Conservation (phyloP, 768 basidiomycete species). For the Xanthoconium stramineum region DNA sequence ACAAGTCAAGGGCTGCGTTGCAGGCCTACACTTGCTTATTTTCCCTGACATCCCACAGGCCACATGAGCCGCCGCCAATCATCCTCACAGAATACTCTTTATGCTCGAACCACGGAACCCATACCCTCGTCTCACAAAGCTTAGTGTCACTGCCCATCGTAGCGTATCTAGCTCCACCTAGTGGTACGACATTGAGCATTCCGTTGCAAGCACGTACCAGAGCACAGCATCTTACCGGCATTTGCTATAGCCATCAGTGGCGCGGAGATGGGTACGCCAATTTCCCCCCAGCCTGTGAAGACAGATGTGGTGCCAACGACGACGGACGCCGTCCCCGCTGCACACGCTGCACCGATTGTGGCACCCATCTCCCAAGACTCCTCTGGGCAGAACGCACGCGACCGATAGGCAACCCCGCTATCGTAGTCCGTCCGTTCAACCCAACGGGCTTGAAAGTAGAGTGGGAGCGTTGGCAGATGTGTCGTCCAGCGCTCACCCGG, state of each 20-base stretch:
- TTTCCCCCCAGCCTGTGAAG: not conserved
- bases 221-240: conserved; percentile 4
- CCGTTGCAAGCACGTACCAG: too few relatives aligned
- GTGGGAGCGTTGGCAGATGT: conserved; percentile 6
- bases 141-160: not conserved
- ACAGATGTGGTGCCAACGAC: conserved; percentile 3
- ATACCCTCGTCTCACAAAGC: conserved; percentile 18
- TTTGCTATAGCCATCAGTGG: conserved; percentile 13
- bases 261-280: not conserved
- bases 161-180: conserved; percentile 13
- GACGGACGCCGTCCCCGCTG: conserved; percentile 19
- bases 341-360: conserved; percentile 15
- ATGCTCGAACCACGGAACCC: conserved; percentile 23
- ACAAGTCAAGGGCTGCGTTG: too few relatives aligned
- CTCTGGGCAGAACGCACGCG: conserved; percentile 9
- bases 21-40: conserved; percentile 5
- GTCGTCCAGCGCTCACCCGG: conserved; percentile 19
- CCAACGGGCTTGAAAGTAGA: conserved; percentile 14
- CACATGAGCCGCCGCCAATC: not conserved
- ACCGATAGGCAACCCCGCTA: conserved; percentile 3
- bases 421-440: conserved; percentile 11
- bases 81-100: conserved; percentile 19
- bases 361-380: conserved; percentile 22
- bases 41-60: conserved; percentile 18
- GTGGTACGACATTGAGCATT: not conserved